Evolutionary conservation across 2,329 filamentous ascomycete species (phyloP).

Genomic region (Ascochyta rabiei): DNA sequence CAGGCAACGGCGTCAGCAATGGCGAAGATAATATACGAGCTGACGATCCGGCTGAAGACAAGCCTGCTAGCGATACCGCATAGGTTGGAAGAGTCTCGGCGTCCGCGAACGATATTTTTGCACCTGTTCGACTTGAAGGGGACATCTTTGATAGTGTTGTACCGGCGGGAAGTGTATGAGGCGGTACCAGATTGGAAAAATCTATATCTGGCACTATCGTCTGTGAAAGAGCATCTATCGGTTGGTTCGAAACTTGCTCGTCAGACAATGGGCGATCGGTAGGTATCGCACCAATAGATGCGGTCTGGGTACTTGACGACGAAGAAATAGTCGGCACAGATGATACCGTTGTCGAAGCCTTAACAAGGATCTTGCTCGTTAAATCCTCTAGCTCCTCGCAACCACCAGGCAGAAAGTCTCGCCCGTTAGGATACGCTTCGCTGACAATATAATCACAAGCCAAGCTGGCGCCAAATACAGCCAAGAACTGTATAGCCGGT

Average conservation of each 20-base stretch:
- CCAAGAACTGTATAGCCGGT: neutral
- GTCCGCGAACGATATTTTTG: too few relatives aligned
- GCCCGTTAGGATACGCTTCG: neutral
- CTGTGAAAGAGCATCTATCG: too few relatives aligned
- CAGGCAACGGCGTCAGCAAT: too few relatives aligned
- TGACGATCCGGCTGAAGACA: too few relatives aligned
- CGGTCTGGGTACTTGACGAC: neutral
- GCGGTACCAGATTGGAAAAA: neutral
- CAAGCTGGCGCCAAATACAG: conserved; percentile 1
- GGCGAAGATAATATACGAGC: too few relatives aligned
- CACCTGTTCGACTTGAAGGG: too few relatives aligned
- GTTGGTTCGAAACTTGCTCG: neutral
- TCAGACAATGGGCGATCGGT: neutral
- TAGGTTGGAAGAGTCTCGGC: too few relatives aligned
- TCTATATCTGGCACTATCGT: neutral
- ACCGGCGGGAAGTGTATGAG: neutral
- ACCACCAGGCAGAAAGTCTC: neutral
- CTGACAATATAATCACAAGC: conserved; percentile 5
- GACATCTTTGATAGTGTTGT: too few relatives aligned
- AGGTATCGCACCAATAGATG: neutral
- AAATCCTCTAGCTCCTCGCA: neutral
- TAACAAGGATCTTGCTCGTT: neutral
- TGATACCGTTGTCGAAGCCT: neutral
- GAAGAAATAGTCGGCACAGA: neutral
- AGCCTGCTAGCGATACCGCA: too few relatives aligned